Percentiles rank a stretch among this genome's conserved stretches.
Evolutionary conservation across 176 grass and related monocot species (phyloP).

Genomic region (Thinopyrum elongatum): DNA sequence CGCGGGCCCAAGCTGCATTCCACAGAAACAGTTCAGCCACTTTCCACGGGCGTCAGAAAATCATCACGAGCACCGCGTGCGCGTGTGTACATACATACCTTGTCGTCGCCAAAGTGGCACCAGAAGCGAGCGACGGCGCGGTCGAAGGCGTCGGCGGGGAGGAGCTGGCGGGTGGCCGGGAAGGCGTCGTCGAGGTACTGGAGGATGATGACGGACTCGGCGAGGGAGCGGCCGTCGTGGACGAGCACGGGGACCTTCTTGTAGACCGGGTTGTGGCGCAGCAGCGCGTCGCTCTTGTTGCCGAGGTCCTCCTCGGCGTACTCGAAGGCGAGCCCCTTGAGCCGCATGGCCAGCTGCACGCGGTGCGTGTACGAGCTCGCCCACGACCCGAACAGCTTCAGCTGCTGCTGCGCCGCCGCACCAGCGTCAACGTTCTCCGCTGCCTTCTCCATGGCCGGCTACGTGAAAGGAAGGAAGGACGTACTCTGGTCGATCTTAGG

Average conservation of each 20-base stretch:
- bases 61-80: neutral
- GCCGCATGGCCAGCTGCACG: slow-evolving; percentile 76
- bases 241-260: slow-evolving; percentile 90
- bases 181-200: slow-evolving; percentile 78
- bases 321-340: slow-evolving; percentile 68
- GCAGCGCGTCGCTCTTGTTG: slow-evolving; percentile 59
- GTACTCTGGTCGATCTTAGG: neutral
- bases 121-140: slow-evolving; percentile 66
- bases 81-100: slow-evolving; percentile 24
- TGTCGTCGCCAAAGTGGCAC: slow-evolving; percentile 89
- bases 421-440: neutral
- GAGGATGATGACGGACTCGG: slow-evolving; percentile 74
- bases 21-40: neutral
- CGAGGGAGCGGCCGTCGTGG: slow-evolving; percentile 55
- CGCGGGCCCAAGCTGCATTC: slow-evolving; percentile 60
- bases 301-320: slow-evolving; percentile 81
- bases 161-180: slow-evolving; percentile 34
- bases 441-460: slow-evolving; percentile 36
- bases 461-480: neutral
- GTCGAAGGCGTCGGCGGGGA: slow-evolving; percentile 53
- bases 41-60: neutral
- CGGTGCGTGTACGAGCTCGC: slow-evolving; percentile 94
- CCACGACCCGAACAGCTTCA: slow-evolving; percentile 73
- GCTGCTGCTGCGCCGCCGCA: slow-evolving; percentile 5
- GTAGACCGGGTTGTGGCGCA: slow-evolving; percentile 69